Evolutionary conservation across 129 eudicot species (phyloP), one percentile per base, ranked within the genome.

Genomic region (Tanacetum coccineum): DNA sequence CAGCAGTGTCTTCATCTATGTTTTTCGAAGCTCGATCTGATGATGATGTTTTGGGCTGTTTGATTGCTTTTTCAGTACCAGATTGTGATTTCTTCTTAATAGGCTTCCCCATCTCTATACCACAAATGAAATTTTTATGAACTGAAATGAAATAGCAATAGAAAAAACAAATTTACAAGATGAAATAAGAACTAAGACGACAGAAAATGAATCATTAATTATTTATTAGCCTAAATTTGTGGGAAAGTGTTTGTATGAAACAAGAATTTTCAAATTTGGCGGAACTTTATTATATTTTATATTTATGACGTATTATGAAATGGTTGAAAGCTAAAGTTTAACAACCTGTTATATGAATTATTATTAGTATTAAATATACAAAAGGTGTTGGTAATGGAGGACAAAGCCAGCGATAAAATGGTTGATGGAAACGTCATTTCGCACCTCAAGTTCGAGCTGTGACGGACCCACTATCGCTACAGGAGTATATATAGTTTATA

Each of bases 41-140:
- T 44, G 70, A 51, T 39, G 70, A 63, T 59, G 51, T 17, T 44
- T 76, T 76, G 66, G 52, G 52, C 54, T 70, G 89, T 65, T 76
- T 83, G 51, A 25, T 64, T 25, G 49, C 78, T 70, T 85, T 92
- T 62, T 85, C 80, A 32, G 74, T 47, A 9, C 67, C 74, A 9
- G 66, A 48, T 28, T 74, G 82, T 44, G 14, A 20, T 59, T 80
- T 93, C 84, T 88, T 92, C 79, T 82, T 88, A 79, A 77, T 77
- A 51, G 98, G 98, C 86, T 93, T 93, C 53, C 98, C 98, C 98
- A 93, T 92, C 58, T 76, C 55, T 14, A 40, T 17, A 44, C 20
- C 64, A 44, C 62, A 68, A 25, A 58, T 18, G 50, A 3, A 12
- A 48, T 12, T 9, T 18, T 6, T 11, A 48, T 48, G 53, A 12